These are phyloP conservation scores for Boletus reticulatus DNA, from an alignment of 768 basidiomycete species.

Conservation along the genomic window DNA sequence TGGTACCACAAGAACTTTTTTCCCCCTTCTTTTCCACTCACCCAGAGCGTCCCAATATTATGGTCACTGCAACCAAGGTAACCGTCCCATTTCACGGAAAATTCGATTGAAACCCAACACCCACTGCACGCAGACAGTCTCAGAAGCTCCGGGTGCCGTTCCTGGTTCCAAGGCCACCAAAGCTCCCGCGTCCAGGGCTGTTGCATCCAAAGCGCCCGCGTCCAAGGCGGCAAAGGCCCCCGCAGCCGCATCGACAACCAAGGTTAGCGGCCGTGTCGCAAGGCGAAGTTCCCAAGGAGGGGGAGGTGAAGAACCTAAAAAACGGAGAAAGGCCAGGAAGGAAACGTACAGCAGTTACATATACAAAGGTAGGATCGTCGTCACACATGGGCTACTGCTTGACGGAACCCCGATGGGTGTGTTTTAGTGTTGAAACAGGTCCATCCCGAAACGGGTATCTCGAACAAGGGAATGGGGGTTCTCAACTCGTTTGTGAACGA, in stretches of 20 bases:
- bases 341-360: conserved; percentile 67
- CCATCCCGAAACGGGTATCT: conserved; percentile 74
- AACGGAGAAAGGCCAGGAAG: conserved; percentile 54
- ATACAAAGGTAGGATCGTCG: conserved; percentile 44
- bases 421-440: conserved; percentile 60
- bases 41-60: background rate
- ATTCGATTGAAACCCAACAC: too few species aligned
- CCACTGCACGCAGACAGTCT: background rate
- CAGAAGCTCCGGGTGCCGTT: background rate
- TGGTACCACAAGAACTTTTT: too few species aligned
- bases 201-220: conserved; percentile 11
- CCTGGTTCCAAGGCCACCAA: conserved; percentile 35
- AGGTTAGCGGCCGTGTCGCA: conserved; percentile 30
- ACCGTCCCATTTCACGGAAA: background rate
- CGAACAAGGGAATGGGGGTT: conserved; percentile 61
- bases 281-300: conserved; percentile 13
- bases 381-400: background rate
- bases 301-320: conserved; percentile 50
- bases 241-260: conserved; percentile 32
- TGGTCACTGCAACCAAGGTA: conserved; percentile 2
- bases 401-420: background rate
- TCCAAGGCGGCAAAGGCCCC: conserved; percentile 57
- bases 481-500: conserved; percentile 64
- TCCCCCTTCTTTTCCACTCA: background rate
- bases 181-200: background rate